Conservation (phyloP, 768 basidiomycete genomes). For the Tulasnella sp. region DNA sequence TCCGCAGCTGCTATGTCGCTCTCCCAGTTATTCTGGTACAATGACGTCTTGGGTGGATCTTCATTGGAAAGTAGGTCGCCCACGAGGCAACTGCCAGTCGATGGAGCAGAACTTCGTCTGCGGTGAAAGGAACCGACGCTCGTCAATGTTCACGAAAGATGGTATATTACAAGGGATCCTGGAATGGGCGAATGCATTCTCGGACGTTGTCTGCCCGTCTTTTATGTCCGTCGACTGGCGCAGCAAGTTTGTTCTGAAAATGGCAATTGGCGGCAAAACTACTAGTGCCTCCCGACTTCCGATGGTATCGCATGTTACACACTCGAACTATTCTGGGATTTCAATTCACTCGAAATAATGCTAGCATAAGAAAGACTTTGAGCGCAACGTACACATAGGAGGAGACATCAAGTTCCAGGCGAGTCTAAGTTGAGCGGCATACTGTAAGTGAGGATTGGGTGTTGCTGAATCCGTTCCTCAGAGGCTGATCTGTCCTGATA, state of each 20-base stretch:
- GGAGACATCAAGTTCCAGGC: background rate
- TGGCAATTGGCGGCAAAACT: background rate
- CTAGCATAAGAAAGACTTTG: background rate
- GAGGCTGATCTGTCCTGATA: background rate
- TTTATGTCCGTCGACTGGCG: background rate
- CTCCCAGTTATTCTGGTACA: background rate
- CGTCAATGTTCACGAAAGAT: background rate
- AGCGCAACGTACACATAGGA: background rate
- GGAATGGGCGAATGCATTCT: background rate
- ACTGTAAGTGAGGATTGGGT: background rate
- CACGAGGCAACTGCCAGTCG: background rate
- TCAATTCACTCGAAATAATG: background rate
- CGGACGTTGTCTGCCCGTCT: background rate
- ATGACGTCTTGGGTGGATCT: background rate
- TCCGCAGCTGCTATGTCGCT: background rate
- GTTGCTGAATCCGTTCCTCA: background rate
- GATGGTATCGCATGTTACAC: background rate
- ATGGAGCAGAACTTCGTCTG: background rate
- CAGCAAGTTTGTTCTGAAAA: background rate
- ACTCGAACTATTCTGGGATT: background rate
- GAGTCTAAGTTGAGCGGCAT: background rate
- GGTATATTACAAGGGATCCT: background rate
- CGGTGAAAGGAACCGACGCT: background rate
- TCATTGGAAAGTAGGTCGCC: background rate
- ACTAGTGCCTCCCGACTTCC: too few relatives aligned